These are phyloP conservation scores for Aspergillus panamensis DNA, from an alignment of 495 filamentous ascomycete species.

Conservation along the genomic window DNA sequence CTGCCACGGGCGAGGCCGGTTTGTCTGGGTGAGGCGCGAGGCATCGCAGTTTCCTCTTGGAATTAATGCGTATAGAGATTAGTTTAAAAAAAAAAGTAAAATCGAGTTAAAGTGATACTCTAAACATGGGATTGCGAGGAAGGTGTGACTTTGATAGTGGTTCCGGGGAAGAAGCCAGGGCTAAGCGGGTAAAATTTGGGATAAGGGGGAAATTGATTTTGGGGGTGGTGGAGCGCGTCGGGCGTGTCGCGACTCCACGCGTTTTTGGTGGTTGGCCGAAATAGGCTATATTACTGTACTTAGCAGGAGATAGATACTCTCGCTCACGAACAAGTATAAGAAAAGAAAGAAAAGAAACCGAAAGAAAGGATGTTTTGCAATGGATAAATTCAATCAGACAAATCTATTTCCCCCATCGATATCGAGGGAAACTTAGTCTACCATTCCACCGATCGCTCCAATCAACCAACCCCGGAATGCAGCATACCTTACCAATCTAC, in stretches of 20 bases:
- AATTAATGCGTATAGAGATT: no score
- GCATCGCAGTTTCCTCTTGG: conserved; percentile 35
- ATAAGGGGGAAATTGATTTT: background rate
- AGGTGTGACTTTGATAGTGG: background rate
- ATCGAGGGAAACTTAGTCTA: background rate
- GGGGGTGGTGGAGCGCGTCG: background rate
- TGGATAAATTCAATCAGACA: background rate
- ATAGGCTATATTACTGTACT: background rate
- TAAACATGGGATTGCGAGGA: conserved; percentile 21
- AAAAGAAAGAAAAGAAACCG: background rate
- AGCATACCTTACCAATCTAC: background rate
- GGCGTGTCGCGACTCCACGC: background rate
- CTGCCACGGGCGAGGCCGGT: conserved; percentile 30
- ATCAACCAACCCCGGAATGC: background rate
- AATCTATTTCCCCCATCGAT: background rate
- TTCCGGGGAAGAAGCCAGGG: background rate
- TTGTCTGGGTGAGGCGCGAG: conserved; percentile 31
- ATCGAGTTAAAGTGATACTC: conserved; percentile 17
- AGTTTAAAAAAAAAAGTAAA: conserved; percentile 5
- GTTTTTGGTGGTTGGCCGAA: background rate
- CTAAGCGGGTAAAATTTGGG: background rate
- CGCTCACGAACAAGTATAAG: no score
- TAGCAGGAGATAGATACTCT: no score
- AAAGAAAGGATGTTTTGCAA: no score
- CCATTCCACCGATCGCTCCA: background rate